Conservation (phyloP, 2,329 filamentous ascomycete species). For the Amylocarpus encephaloides region DNA sequence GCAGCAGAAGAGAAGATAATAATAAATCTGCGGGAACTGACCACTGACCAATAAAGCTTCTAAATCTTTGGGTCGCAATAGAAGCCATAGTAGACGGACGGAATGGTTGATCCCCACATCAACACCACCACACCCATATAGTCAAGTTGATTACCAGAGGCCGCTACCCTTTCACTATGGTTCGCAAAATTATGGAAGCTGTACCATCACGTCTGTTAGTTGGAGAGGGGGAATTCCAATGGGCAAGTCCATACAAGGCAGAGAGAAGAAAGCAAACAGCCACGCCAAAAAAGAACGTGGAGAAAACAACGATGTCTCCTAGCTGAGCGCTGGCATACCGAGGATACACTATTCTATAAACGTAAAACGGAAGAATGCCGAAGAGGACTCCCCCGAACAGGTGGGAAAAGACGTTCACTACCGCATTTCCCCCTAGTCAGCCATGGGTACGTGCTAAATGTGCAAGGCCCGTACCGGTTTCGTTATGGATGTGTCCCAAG, state of each 20-base stretch:
- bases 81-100: constrained; percentile 37
- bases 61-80: constrained; percentile 32
- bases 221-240: neutral
- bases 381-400: constrained; percentile 38
- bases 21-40: neutral
- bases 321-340: constrained; percentile 31
- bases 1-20: too few relatives aligned
- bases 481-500: constrained; percentile 9
- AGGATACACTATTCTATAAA: constrained; percentile 26
- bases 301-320: constrained; percentile 35
- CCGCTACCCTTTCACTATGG: constrained; percentile 33
- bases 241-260: constrained; percentile 28
- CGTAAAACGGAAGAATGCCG: constrained; percentile 25
- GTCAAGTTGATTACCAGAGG: constrained; percentile 35
- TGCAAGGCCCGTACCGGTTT: constrained; percentile 5
- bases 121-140: constrained; percentile 36
- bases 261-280: constrained; percentile 36
- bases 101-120: constrained; percentile 35
- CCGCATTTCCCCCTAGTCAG: constrained; percentile 29
- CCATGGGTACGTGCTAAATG: neutral
- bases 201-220: neutral
- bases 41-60: neutral
- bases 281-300: constrained; percentile 35
- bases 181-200: constrained; percentile 34
- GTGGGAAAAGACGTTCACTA: constrained; percentile 39